These are phyloP conservation scores for Suillus subalutaceus DNA, from an alignment of 768 basidiomycete genomes.

Conservation along the genomic window DNA sequence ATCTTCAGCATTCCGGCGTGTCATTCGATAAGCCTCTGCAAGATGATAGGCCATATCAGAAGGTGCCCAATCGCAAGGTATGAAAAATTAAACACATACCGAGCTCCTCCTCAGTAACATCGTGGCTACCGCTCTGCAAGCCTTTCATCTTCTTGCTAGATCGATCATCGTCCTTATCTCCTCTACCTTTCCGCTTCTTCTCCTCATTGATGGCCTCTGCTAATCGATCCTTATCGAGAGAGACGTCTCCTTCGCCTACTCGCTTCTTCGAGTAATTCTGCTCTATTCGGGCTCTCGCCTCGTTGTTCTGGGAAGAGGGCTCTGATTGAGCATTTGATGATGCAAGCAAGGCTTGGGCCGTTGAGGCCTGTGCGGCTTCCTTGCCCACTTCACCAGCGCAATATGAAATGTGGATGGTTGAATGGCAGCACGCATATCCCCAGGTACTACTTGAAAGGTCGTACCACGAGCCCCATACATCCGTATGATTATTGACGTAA, in stretches of 20 bases:
- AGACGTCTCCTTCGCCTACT: conserved; percentile 80
- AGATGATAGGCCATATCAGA: conserved; percentile 13
- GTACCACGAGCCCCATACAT: conserved; percentile 99
- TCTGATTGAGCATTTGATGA: conserved; percentile 35
- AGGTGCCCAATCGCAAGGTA: conserved; percentile 8
- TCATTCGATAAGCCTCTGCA: conserved; percentile 91
- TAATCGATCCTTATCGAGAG: conserved; percentile 70
- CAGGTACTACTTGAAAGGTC: conserved; percentile 68
- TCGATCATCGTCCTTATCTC: conserved; percentile 55
- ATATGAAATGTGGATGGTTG: conserved; percentile 82
- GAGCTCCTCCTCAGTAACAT: conserved; percentile 88
- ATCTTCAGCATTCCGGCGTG: conserved; percentile 70
- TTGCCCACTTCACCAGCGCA: conserved; percentile 89
- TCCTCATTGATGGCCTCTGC: conserved; percentile 76
- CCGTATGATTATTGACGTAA: conserved; percentile 88
- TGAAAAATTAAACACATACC: conserved; percentile 47
- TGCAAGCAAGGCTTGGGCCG: conserved; percentile 66
- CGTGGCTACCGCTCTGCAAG: conserved; percentile 56
- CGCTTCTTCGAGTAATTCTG: conserved; percentile 80
- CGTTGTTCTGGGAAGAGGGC: conserved; percentile 35
- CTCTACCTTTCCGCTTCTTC: conserved; percentile 72
- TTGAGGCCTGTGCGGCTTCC: conserved; percentile 75
- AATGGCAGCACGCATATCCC: conserved; percentile 97
- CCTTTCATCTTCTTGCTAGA: conserved; percentile 64
- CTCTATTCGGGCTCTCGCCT: conserved; percentile 48